Evolutionary conservation across 768 basidiomycete species (phyloP).

Genomic region (Coprinopsis strossmayeri): DNA sequence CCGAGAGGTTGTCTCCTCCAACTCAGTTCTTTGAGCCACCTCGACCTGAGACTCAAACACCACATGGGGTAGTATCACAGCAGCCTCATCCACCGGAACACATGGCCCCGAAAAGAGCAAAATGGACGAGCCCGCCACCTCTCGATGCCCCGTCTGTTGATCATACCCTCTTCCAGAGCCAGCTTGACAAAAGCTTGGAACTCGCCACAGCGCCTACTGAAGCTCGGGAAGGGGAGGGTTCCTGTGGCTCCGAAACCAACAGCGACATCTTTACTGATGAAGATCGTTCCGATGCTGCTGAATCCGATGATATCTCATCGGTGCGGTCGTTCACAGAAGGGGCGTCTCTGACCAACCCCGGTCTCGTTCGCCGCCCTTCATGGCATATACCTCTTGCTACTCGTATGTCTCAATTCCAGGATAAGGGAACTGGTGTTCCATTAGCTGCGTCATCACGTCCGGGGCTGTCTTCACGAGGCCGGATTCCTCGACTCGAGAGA

Average conservation of each 20-base stretch:
- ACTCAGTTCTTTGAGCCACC: constrained; percentile 41
- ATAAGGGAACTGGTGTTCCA: constrained; percentile 7
- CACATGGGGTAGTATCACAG: constrained; percentile 11
- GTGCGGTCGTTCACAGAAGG: constrained; percentile 61
- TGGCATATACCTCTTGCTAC: constrained; percentile 35
- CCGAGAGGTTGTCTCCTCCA: constrained; percentile 51
- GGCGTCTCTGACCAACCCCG: constrained; percentile 20
- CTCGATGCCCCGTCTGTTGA: constrained; percentile 65
- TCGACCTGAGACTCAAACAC: constrained; percentile 20
- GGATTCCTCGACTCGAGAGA: constrained; percentile 22
- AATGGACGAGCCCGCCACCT: constrained; percentile 85
- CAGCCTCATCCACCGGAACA: constrained; percentile 51
- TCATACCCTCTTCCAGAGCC: constrained; percentile 60
- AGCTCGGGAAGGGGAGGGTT: constrained; percentile 50
- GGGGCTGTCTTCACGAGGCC: constrained; percentile 18
- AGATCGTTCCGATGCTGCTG: constrained; percentile 54
- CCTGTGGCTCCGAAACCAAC: constrained; percentile 48
- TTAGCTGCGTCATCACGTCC: constrained; percentile 14
- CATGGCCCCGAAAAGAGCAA: constrained; percentile 74
- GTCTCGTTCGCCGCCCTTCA: constrained; percentile 38
- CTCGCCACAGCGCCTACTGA: constrained; percentile 61
- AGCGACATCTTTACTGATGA: constrained; percentile 67
- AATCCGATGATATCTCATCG: constrained; percentile 66
- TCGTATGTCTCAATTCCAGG: constrained; percentile 12
- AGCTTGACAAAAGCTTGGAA: constrained; percentile 58